Conservation (phyloP, 2,329 filamentous ascomycete genomes). For the Hymenoscyphus scutula region DNA sequence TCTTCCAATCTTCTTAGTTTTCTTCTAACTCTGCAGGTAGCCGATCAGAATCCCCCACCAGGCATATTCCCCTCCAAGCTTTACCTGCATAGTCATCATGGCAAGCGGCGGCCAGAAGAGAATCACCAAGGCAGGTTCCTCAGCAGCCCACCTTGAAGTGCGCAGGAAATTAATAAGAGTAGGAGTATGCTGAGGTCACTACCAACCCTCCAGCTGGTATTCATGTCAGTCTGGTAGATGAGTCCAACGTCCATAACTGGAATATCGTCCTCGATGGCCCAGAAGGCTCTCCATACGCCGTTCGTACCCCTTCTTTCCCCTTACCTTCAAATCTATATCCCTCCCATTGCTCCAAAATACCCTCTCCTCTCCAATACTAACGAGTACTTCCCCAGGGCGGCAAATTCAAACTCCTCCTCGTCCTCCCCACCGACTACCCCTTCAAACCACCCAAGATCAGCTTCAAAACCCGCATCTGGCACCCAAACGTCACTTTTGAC, state of each 20-base stretch:
- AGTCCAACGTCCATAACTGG: conserved; percentile 67
- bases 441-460: conserved; percentile 70
- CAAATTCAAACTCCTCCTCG: conserved; percentile 63
- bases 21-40: background rate
- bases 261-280: conserved; percentile 66
- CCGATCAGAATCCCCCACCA: background rate
- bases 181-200: conserved; percentile 62
- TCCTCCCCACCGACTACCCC: conserved; percentile 68
- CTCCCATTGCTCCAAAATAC: background rate
- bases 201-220: conserved; percentile 55
- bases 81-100: conserved; percentile 22
- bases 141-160: background rate
- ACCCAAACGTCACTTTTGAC: conserved; percentile 73
- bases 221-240: conserved; percentile 54
- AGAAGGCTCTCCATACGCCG: conserved; percentile 61
- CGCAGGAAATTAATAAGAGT: conserved; percentile 10
- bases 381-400: conserved; percentile 48
- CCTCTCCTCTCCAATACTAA: too few species aligned
- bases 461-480: conserved; percentile 73
- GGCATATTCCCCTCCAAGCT: conserved; percentile 11
- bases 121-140: conserved; percentile 29
- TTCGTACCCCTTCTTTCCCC: conserved; percentile 39
- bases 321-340: too few species aligned
- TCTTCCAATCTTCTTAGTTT: background rate
- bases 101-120: conserved; percentile 32